phyloP scores from a whole-genome alignment of 2,329 filamentous ascomycete genomes.

The Diaporthe citrichinensis region DNA sequence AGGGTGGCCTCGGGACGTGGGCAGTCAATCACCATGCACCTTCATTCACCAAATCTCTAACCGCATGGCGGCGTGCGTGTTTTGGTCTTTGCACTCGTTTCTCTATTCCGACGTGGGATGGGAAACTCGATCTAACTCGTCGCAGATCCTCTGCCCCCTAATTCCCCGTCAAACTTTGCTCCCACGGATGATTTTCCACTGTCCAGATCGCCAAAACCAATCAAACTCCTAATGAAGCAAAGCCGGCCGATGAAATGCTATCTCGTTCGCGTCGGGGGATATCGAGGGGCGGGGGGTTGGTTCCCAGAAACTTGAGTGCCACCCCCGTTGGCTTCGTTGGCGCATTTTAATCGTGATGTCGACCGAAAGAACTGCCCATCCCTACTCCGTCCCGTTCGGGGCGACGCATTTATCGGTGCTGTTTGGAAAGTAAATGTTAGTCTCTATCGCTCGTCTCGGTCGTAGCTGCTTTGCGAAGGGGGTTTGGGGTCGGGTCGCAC shows the following conservation, averaged over 20 bases:
- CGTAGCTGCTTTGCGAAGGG: neutral
- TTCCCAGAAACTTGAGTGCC: constrained; percentile 21
- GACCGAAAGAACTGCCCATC: constrained; percentile 35
- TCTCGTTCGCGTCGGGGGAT: constrained; percentile 35
- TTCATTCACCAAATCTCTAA: neutral
- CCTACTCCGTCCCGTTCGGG: constrained; percentile 31
- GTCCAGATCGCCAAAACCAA: constrained; percentile 41
- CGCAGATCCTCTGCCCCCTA: constrained; percentile 27
- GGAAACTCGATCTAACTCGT: constrained; percentile 39
- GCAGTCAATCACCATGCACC: neutral
- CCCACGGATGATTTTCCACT: constrained; percentile 40
- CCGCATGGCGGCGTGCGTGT: neutral
- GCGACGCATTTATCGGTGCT: constrained; percentile 41
- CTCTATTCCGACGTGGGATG: constrained; percentile 41
- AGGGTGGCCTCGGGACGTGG: neutral
- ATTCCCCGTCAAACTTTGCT: constrained; percentile 33
- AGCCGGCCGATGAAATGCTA: constrained; percentile 36
- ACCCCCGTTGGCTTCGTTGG: constrained; percentile 1
- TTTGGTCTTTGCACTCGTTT: constrained; percentile 39
- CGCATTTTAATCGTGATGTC: constrained; percentile 36
- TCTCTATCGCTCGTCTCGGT: neutral
- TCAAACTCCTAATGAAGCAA: constrained; percentile 43
- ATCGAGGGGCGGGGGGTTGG: constrained; percentile 33
- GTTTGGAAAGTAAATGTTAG: neutral
- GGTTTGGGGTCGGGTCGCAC: constrained; percentile 55